These are phyloP conservation scores for Paramecium octaurelia DNA, from an alignment of 73 alveolate genomes.

Conservation along the genomic window DNA sequence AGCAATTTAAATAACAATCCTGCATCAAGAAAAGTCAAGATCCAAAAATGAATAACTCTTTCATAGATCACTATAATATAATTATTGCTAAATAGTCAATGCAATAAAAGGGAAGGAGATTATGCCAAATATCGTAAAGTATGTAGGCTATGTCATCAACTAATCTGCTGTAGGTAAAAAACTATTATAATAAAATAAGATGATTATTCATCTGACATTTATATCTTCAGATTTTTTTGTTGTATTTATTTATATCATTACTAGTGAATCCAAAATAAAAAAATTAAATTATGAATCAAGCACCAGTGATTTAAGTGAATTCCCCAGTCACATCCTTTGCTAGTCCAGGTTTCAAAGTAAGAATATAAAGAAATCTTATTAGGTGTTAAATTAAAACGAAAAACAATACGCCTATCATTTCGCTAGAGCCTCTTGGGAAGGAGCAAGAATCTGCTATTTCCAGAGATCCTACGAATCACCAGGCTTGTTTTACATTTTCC, in stretches of 20 bases:
- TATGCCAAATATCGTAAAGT: background rate
- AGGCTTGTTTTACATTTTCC: conserved; percentile 87
- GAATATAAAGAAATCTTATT: background rate
- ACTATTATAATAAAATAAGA: background rate
- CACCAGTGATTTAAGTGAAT: background rate
- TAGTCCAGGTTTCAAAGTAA: conserved; percentile 48
- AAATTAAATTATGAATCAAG: background rate
- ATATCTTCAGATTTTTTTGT: background rate
- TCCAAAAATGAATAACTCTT: conserved; percentile 14
- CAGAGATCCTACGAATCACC: conserved; percentile 95
- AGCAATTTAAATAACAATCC: background rate
- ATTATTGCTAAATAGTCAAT: background rate
- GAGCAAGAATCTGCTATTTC: conserved; percentile 81
- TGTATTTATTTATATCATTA: background rate
- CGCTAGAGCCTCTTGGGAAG: conserved; percentile 94
- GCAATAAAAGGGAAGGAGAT: background rate
- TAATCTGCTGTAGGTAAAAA: background rate
- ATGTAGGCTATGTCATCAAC: background rate
- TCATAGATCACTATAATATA: background rate
- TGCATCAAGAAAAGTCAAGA: background rate
- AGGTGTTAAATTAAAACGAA: conserved; percentile 66
- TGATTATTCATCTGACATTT: background rate
- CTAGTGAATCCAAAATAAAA: background rate
- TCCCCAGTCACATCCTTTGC: background rate
- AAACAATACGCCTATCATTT: conserved; percentile 88